Evolutionary conservation across 2,329 filamentous ascomycete species (phyloP).

Genomic region (Cladosporium sp.): DNA sequence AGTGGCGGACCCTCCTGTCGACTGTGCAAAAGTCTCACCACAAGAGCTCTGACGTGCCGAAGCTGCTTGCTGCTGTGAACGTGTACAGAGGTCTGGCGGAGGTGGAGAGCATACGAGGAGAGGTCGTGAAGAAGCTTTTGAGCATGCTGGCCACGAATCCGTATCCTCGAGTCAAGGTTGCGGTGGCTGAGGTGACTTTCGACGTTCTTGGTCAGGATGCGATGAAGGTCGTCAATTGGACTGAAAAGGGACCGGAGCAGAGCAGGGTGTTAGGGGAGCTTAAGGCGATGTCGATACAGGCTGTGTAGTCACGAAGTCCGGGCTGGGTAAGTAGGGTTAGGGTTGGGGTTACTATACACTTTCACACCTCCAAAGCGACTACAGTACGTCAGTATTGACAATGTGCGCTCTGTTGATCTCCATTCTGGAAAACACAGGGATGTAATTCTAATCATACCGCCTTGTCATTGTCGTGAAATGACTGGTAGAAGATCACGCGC

Average conservation of each 20-base stretch:
- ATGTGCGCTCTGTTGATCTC: too few species aligned
- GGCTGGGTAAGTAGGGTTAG: not conserved
- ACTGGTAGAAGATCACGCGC: too few species aligned
- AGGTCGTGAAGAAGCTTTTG: slow-evolving; percentile 62
- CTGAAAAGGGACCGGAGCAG: slow-evolving; percentile 8
- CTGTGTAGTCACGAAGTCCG: too few species aligned
- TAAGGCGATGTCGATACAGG: not conserved
- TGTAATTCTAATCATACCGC: too few species aligned
- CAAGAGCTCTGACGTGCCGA: slow-evolving; percentile 74
- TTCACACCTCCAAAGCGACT: too few species aligned
- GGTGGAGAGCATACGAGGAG: slow-evolving; percentile 45
- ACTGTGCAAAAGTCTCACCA: slow-evolving; percentile 72
- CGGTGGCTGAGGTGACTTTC: slow-evolving; percentile 38
- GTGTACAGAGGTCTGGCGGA: slow-evolving; percentile 66
- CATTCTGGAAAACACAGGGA: too few species aligned
- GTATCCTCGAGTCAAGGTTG: slow-evolving; percentile 63
- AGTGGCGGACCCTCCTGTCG: slow-evolving; percentile 59
- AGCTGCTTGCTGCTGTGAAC: slow-evolving; percentile 72
- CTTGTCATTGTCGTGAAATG: too few species aligned
- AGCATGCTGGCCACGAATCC: slow-evolving; percentile 68
- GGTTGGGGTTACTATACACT: too few species aligned
- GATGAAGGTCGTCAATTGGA: slow-evolving; percentile 22
- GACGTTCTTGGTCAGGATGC: slow-evolving; percentile 30
- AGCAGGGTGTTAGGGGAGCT: not conserved
- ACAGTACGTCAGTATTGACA: too few species aligned